These are phyloP conservation scores for Gynostemma pentaphyllum DNA, from an alignment of 306 rosid genomes.

Conservation along the genomic window DNA sequence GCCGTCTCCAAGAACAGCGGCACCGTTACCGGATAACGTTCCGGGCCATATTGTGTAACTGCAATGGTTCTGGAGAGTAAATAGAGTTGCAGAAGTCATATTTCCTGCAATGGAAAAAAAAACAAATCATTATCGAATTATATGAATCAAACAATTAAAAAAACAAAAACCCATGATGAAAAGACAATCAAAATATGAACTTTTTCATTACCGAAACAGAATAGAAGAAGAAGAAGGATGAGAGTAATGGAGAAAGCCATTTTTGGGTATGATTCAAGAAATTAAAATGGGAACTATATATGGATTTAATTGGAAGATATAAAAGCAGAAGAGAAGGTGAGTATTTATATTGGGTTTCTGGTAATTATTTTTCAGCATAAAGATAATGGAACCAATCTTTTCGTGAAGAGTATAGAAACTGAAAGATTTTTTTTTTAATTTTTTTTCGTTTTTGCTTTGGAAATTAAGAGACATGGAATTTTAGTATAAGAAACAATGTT, in stretches of 20 bases:
- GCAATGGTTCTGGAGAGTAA: slow-evolving; percentile 57
- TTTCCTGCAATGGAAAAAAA: slow-evolving; percentile 22
- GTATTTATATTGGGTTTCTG: slow-evolving; percentile 1
- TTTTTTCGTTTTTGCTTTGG: no score
- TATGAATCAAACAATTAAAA: neutral
- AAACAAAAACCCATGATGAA: neutral
- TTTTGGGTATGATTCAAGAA: neutral
- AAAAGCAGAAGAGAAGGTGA: neutral
- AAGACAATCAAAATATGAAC: neutral
- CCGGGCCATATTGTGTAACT: slow-evolving; percentile 67
- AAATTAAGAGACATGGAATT: no score
- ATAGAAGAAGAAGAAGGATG: neutral
- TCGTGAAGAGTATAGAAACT: neutral
- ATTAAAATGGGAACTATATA: neutral
- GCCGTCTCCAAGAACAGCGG: slow-evolving; percentile 39
- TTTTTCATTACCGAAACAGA: neutral
- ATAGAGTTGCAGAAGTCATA: slow-evolving; percentile 26
- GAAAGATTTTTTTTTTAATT: no score
- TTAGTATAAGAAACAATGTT: no score
- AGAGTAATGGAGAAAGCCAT: neutral
- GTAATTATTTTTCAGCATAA: neutral
- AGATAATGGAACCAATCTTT: slow-evolving; percentile 7
- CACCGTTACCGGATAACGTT: slow-evolving; percentile 62
- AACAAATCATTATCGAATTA: neutral
- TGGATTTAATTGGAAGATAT: neutral